Conservation (phyloP, 257 asterid species). For the Echium plantagineum region DNA sequence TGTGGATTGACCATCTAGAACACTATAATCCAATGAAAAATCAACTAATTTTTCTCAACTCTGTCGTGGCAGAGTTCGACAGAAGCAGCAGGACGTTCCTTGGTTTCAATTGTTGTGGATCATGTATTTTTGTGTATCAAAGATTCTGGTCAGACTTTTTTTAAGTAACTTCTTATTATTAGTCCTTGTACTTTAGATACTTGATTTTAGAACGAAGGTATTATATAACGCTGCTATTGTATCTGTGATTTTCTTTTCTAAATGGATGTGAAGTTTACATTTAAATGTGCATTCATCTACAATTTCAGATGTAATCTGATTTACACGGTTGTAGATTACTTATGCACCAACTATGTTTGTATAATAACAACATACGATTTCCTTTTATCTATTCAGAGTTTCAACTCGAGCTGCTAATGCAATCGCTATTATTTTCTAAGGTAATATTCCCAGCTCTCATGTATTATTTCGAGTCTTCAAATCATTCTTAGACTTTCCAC, state of each 20-base stretch:
- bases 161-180: neutral
- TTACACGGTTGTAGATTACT: neutral
- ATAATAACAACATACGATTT: neutral
- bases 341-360: neutral
- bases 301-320: neutral
- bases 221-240: neutral
- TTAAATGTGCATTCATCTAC: neutral
- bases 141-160: slow-evolving; percentile 65
- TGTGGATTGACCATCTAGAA: neutral
- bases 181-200: neutral
- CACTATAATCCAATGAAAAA: slow-evolving; percentile 9
- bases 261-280: neutral
- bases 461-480: neutral
- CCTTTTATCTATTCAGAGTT: slow-evolving; percentile 54
- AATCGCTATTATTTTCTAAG: slow-evolving; percentile 87
- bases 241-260: no score
- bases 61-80: slow-evolving; percentile 47
- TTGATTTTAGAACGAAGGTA: neutral
- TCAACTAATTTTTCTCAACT: slow-evolving; percentile 23
- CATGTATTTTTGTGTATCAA: slow-evolving; percentile 90
- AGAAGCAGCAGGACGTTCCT: slow-evolving; percentile 93
- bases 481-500: neutral
- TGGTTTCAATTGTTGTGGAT: slow-evolving; percentile 78
- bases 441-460: slow-evolving; percentile 21
- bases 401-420: slow-evolving; percentile 96